Evolutionary conservation across 495 filamentous ascomycete genomes (phyloP), one percentile per base, ranked within the genome.

Genomic region (Gamarada debralockiae): DNA sequence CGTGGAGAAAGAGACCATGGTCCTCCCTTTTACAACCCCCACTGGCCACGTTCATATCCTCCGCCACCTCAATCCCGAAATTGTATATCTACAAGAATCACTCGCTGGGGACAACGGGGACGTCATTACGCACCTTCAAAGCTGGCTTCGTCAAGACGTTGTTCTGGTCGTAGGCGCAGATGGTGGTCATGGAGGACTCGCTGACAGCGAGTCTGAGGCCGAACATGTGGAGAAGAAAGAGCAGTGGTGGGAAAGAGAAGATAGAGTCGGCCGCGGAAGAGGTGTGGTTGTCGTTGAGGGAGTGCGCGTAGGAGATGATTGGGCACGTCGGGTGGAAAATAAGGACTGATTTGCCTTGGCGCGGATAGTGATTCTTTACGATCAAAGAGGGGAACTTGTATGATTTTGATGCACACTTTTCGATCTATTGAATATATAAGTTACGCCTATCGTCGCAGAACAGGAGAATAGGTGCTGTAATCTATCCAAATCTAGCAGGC

Each of bases 201-300:
- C 90, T 1, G 92, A 97, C 65, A 95, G 89, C 53, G 90, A 95
- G 52, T 91, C 91, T 27, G 91, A 96, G 65, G 69, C 72, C 0
- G 80, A 83, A 58, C 77, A 81, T 47, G 73, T 73, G 53, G 74
- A 75, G 24, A 77, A 80, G 24, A 76, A 78, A 48, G 78, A 81
- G 46, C 76, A 75, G 44, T 97, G 92, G 92, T 97, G 89, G 88
- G 81, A 92, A 61, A 76, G 78, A 44, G 82, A 87, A 60, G 85
- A 87, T 24, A 80, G 84, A 29, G 92, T 92, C 18, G 91, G 92
- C 10, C 73, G 90, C 40, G 91, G 91, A 2, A 84, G 92, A 65
- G 88, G 87, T 1, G 82, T 96, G 21, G 86, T 95, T 34, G 83
- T 96, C 12, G 87, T 95, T 2, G 91, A 96, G 63, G 84, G 80